Base-by-base conservation (phyloP, 2,329 filamentous ascomycete species). In the Drechslera avenae region DNA sequence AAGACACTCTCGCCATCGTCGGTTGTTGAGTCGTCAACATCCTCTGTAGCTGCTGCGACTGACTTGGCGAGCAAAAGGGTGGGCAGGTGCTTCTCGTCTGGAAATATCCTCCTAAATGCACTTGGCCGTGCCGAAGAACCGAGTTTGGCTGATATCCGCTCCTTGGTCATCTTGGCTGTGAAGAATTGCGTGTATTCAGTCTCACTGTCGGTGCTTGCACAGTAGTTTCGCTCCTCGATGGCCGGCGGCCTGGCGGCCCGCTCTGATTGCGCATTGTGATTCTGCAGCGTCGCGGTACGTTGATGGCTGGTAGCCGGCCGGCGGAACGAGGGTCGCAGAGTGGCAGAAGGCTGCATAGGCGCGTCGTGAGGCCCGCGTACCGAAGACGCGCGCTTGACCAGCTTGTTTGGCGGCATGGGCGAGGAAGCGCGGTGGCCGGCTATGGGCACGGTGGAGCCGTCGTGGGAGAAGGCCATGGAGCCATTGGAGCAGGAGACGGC, bases 281-380 rank as follows among this genome's bases (percentile, higher is more conserved):
- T 81, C 60, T 89, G 84, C 21, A 90, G 75, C 1, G 87, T 90
- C 28, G 84, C 85, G 37, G 87, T 88, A 62, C 89, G 81, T 69
- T 92, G 88, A 66, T 91, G 88, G 70, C 89, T 91, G 14, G 89
- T 92, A 37, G 88, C 88, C 44, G 89, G 89, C 62, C 89, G 80
- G 51, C 87, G 84, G 52, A 92, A 80, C 17, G 83, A 85, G 2
- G 85, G 82, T 54, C 88, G 77, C 63, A 87, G 83, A 39, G 85
- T 82, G 57, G 76, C 83, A 26, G 85, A 79, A 56, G 80, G 77
- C 51, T 78, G 79, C 35, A 76, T 67, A 10, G 74, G 66, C 5
- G 79, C 75, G 39, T 77, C 69, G 54, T 76, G 75, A 44, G 77
- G 67, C 43, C 75, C 75, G 57, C 81, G 80, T 39, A 78, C 75